phyloP scores from a whole-genome alignment of 805 yeast species.

The Helenozyma baotianmanensis region DNA sequence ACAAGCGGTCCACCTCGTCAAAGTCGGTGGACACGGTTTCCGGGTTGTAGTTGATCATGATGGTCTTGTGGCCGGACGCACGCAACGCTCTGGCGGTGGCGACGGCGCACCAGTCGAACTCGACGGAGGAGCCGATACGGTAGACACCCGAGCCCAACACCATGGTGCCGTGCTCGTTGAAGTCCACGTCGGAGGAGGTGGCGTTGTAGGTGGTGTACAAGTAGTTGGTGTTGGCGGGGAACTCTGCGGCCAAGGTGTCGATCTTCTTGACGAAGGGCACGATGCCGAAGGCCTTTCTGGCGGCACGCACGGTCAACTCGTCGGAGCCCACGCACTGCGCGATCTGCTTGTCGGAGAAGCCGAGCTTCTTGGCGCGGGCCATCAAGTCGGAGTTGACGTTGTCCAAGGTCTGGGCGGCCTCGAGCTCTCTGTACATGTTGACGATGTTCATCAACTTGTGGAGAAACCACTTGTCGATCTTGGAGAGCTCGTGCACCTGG shows the following conservation, averaged over 20 bases:
- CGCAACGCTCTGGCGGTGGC: constrained; percentile 93
- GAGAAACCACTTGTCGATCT: constrained; percentile 95
- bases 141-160: constrained; percentile 99
- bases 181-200: constrained; percentile 72
- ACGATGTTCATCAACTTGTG: constrained; percentile 91
- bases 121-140: constrained; percentile 97
- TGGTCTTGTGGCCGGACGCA: constrained; percentile 79
- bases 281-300: constrained; percentile 75
- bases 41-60: constrained; percentile 97
- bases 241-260: constrained; percentile 97
- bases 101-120: constrained; percentile 99
- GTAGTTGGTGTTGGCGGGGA: constrained; percentile 96
- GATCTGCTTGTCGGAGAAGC: constrained; percentile 94
- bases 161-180: constrained; percentile 86
- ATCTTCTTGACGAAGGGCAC: constrained; percentile 94
- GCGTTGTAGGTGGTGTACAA: constrained; percentile 96
- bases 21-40: constrained; percentile 98
- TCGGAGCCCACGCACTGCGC: constrained; percentile 66
- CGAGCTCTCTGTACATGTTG: constrained; percentile 77
- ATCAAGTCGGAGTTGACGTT: constrained; percentile 66
- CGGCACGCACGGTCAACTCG: constrained; percentile 78
- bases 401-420: constrained; percentile 49
- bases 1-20: constrained; percentile 95
- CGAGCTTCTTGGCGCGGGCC: constrained; percentile 81
- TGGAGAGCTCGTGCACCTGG: constrained; percentile 83